phyloP scores from a whole-genome alignment of 2,329 filamentous ascomycete genomes.

The Colletotrichum godetiae region DNA sequence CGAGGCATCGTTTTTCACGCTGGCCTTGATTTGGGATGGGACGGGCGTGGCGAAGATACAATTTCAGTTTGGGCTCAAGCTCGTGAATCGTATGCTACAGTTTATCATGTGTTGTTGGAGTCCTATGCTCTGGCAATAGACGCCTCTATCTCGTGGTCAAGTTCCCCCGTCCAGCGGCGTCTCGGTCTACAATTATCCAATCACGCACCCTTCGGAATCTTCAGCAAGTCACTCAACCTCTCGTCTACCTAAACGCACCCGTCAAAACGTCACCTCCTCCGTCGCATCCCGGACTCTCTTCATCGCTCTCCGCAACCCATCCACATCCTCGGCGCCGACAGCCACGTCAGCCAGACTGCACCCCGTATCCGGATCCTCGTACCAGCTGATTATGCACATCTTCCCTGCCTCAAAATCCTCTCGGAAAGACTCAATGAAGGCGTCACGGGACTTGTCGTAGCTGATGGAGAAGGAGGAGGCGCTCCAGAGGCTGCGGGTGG shows the following conservation, averaged over 20 bases:
- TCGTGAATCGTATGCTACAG: background rate
- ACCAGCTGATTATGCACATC: constrained; percentile 47
- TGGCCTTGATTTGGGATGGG: background rate
- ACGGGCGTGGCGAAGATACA: background rate
- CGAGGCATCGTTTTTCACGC: background rate
- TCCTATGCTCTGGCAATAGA: too few relatives aligned
- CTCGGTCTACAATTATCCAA: too few relatives aligned
- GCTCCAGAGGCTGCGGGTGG: constrained; percentile 39
- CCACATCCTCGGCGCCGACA: constrained; percentile 43
- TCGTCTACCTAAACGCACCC: too few relatives aligned
- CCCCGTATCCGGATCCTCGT: constrained; percentile 42
- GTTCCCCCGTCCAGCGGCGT: too few relatives aligned
- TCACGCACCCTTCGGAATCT: background rate
- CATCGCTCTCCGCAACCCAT: constrained; percentile 38
- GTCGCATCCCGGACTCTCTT: constrained; percentile 41
- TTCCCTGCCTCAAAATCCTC: constrained; percentile 40
- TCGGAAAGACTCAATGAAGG: constrained; percentile 42
- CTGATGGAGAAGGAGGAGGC: constrained; percentile 45
- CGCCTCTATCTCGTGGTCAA: too few relatives aligned
- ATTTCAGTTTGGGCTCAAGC: background rate
- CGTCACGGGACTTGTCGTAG: constrained; percentile 36
- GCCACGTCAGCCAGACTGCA: constrained; percentile 45
- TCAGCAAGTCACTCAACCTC: background rate
- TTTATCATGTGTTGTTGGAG: too few relatives aligned
- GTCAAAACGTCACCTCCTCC: constrained; percentile 52